Evolutionary conservation across 2,329 filamentous ascomycete genomes (phyloP).

Genomic region (Plectosphaerella sp.): DNA sequence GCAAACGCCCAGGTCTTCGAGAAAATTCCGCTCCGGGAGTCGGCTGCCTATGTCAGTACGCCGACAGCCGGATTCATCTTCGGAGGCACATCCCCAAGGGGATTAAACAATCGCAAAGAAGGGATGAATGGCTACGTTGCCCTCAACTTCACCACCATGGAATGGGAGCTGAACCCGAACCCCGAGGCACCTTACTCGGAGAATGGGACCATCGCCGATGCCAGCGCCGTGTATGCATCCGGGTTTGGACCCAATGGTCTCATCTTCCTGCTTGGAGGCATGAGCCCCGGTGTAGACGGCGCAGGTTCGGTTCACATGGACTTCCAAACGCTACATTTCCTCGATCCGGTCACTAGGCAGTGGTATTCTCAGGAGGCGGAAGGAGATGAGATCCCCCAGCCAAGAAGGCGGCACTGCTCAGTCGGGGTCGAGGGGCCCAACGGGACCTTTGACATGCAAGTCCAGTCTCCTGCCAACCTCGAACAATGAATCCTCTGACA

Average conservation of each 20-base stretch:
- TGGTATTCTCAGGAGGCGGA: conserved; percentile 10
- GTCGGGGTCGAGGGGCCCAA: conserved; percentile 5
- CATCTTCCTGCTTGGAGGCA: conserved; percentile 7
- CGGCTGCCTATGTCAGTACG: conserved; percentile 4
- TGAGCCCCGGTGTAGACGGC: background rate
- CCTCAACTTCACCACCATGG: conserved; percentile 8
- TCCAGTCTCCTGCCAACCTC: background rate
- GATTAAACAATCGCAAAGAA: background rate
- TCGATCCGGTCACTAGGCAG: conserved; percentile 6
- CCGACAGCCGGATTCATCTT: conserved; percentile 5
- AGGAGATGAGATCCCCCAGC: conserved; percentile 2
- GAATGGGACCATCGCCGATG: conserved; percentile 5
- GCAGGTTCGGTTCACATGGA: conserved; percentile 2
- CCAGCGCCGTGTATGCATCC: conserved; percentile 5
- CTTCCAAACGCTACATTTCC: conserved; percentile 11
- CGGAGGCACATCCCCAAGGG: conserved; percentile 5
- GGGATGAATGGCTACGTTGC: background rate
- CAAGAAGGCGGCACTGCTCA: conserved; percentile 3
- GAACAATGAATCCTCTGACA: background rate
- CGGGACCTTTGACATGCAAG: conserved; percentile 11
- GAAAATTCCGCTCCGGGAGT: conserved; percentile 1
- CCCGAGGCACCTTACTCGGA: conserved; percentile 4
- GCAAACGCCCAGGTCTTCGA: conserved; percentile 2
- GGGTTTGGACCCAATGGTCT: conserved; percentile 7
- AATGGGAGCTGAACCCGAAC: conserved; percentile 5